phyloP scores from a whole-genome alignment of 352 stramenopile genomes.

The Globisporangium canariense region DNA sequence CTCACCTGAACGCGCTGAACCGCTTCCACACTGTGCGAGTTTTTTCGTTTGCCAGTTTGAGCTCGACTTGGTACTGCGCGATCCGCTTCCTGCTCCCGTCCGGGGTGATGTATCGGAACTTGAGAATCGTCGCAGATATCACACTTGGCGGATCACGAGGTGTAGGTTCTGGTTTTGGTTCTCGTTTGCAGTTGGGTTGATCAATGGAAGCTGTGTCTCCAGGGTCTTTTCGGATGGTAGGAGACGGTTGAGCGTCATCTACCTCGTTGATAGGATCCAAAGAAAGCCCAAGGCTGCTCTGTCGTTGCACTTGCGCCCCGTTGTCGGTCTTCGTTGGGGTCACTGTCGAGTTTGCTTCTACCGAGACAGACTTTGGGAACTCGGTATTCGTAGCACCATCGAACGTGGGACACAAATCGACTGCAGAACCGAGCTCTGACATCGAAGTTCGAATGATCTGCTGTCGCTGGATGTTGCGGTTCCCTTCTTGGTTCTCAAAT shows the following conservation, averaged over 20 bases:
- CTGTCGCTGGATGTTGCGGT: neutral
- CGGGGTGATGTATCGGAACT: neutral
- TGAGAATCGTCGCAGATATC: neutral
- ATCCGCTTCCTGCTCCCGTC: neutral
- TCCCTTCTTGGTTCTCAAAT: neutral
- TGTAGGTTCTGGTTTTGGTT: neutral
- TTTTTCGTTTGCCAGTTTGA: neutral
- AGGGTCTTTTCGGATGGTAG: neutral
- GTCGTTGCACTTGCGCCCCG: too few species aligned
- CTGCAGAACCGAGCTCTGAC: neutral
- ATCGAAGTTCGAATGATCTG: neutral
- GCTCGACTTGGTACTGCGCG: neutral
- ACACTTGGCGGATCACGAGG: neutral
- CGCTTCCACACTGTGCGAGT: neutral
- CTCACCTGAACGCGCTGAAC: conserved; percentile 3
- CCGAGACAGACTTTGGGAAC: neutral
- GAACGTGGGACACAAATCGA: neutral
- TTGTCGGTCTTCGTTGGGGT: neutral
- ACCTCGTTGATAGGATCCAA: too few species aligned
- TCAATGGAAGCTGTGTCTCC: neutral
- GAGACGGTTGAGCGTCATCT: too few species aligned
- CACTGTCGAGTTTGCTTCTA: neutral
- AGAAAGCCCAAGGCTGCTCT: too few species aligned
- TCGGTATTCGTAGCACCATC: too few species aligned
- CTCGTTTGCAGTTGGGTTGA: neutral